Evolutionary conservation across 2,329 filamentous ascomycete species (phyloP).

Genomic region (Fusarium denticulatum): DNA sequence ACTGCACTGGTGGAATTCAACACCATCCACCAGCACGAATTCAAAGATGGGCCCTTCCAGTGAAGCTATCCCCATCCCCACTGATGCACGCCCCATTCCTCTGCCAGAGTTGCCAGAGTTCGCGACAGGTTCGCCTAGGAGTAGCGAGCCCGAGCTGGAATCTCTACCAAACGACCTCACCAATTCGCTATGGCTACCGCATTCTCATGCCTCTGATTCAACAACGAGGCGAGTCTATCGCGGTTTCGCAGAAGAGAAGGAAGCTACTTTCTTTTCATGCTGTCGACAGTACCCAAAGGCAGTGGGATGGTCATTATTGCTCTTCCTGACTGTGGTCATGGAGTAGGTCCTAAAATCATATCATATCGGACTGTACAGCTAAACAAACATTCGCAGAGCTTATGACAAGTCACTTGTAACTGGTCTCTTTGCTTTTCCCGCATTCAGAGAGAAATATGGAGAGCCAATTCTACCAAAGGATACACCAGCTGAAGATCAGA

Average conservation of each 20-base stretch:
- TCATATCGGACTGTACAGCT: not conserved
- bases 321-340: constrained; percentile 42
- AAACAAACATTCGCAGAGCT: constrained; percentile 6
- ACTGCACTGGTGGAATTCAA: constrained; percentile 29
- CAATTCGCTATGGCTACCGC: constrained; percentile 25
- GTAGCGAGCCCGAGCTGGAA: constrained; percentile 15
- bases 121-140: constrained; percentile 1
- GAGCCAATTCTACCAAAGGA: constrained; percentile 7
- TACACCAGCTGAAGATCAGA: constrained; percentile 40
- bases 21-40: constrained; percentile 7
- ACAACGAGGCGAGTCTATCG: constrained; percentile 31
- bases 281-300: constrained; percentile 40
- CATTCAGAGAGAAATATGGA: constrained; percentile 37
- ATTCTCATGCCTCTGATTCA: constrained; percentile 25
- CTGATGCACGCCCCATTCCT: constrained; percentile 25
- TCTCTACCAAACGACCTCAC: constrained; percentile 12
- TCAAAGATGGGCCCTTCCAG: constrained; percentile 25
- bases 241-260: constrained; percentile 32
- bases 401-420: constrained; percentile 38
- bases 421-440: constrained; percentile 38
- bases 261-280: constrained; percentile 30
- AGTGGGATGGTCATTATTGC: constrained; percentile 37
- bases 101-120: constrained; percentile 32
- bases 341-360: constrained; percentile 15
- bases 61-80: constrained; percentile 26